Percentiles rank a stretch among this genome's conserved stretches.
Evolutionary conservation across 2,329 filamentous ascomycete genomes (phyloP).

Genomic region (Byssochlamys sp.): DNA sequence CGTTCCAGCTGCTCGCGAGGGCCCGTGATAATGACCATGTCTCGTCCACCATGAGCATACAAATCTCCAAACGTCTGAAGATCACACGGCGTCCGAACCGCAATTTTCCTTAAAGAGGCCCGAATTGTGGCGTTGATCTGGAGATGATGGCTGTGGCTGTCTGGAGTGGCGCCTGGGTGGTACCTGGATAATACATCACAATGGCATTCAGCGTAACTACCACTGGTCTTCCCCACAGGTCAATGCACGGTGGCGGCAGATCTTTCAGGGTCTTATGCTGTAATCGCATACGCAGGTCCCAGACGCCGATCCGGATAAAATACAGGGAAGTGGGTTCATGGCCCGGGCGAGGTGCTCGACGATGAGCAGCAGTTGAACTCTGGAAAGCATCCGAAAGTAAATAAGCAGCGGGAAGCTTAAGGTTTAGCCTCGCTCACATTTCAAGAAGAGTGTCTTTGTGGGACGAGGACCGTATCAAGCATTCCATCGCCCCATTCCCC

Average conservation of each 20-base stretch:
- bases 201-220: slow-evolving; percentile 6
- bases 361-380: not conserved
- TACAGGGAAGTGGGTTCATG: not conserved
- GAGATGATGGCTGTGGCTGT: slow-evolving; percentile 8
- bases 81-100: not conserved
- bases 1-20: not conserved
- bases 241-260: slow-evolving; percentile 11
- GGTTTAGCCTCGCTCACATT: slow-evolving; percentile 1
- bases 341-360: not conserved
- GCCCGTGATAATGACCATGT: not conserved
- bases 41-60: not conserved
- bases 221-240: slow-evolving; percentile 7
- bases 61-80: not conserved
- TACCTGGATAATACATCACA: slow-evolving; percentile 9
- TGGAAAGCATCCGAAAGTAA: slow-evolving; percentile 3
- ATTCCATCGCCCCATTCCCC: slow-evolving; percentile 10
- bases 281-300: slow-evolving; percentile 9
- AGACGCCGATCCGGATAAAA: slow-evolving; percentile 5
- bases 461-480: slow-evolving; percentile 1
- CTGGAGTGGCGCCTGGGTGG: slow-evolving; percentile 5
- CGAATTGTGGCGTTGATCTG: slow-evolving; percentile 8
- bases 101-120: slow-evolving; percentile 2
- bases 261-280: slow-evolving; percentile 12
- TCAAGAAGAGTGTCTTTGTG: not conserved
- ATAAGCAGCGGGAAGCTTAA: slow-evolving; percentile 3